Conservation (phyloP, 2,329 filamentous ascomycete genomes). For the Tolypocladium capitatum region DNA sequence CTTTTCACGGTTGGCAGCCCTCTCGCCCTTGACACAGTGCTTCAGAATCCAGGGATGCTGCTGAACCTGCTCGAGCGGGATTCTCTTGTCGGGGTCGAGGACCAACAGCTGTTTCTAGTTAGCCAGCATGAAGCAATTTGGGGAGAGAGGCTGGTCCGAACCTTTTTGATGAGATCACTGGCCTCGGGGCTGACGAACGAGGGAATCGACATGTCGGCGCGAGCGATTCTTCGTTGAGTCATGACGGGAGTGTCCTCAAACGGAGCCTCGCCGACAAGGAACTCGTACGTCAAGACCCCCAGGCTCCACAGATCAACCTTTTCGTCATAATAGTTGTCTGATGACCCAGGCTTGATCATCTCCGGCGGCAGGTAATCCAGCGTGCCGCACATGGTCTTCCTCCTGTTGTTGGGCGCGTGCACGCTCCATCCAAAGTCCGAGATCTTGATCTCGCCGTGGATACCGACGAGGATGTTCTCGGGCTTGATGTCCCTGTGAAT, state of each 20-base stretch:
- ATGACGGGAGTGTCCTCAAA: conserved; percentile 93
- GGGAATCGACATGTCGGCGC: conserved; percentile 86
- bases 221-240: conserved; percentile 80
- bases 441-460: conserved; percentile 97
- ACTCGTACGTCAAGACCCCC: conserved; percentile 91
- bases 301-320: conserved; percentile 96
- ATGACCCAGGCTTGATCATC: conserved; percentile 76
- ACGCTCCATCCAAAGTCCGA: conserved; percentile 98
- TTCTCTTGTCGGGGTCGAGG: conserved; percentile 83
- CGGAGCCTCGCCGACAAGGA: conserved; percentile 86
- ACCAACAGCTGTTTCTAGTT: conserved; percentile 56
- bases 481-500: conserved; percentile 22
- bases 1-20: conserved; percentile 37
- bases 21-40: conserved; percentile 63
- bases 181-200: conserved; percentile 84
- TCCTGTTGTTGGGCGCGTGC: conserved; percentile 85
- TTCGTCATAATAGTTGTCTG: conserved; percentile 83
- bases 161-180: conserved; percentile 81
- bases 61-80: conserved; percentile 79
- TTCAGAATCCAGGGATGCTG: conserved; percentile 94
- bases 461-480: conserved; percentile 39
- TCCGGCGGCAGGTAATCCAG: conserved; percentile 95
- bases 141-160: conserved; percentile 26
- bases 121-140: conserved; percentile 5
- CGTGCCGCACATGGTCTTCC: conserved; percentile 93